Percentiles rank a stretch among this genome's conserved stretches.
phyloP scores from a whole-genome alignment of 805 yeast genomes.

The Starmerella cellae region DNA sequence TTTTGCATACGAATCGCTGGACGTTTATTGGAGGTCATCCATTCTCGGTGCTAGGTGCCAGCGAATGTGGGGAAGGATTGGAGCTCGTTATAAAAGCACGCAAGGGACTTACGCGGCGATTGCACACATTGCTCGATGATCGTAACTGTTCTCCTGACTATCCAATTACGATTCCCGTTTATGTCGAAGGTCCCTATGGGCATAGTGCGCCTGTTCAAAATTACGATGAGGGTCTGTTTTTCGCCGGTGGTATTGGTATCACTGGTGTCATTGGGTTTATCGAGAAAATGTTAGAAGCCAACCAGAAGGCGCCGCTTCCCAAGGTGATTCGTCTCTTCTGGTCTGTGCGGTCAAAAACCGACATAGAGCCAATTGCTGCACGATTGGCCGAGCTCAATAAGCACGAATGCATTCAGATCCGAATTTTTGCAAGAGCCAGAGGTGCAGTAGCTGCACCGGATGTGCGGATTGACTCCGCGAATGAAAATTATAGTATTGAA shows the following conservation, averaged over 20 bases:
- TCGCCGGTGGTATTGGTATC: conserved; percentile 57
- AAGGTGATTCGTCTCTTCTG: conserved; percentile 23
- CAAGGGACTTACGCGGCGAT: conserved; percentile 38
- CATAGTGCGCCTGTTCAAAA: conserved; percentile 35
- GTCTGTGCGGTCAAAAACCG: conserved; percentile 23
- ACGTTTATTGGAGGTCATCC: conserved; percentile 60
- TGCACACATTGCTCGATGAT: conserved; percentile 28
- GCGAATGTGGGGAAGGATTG: conserved; percentile 32
- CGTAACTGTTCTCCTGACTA: conserved; percentile 25
- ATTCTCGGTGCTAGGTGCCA: conserved; percentile 39
- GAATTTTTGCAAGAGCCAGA: conserved; percentile 12
- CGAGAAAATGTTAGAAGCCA: conserved; percentile 20
- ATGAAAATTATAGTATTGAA: too few relatives aligned
- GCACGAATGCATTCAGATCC: conserved; percentile 13
- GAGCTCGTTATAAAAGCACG: conserved; percentile 40
- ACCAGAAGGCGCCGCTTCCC: conserved; percentile 7
- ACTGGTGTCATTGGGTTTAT: conserved; percentile 44
- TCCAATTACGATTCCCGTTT: conserved; percentile 31
- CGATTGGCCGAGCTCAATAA: conserved; percentile 14
- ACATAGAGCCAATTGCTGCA: conserved; percentile 23
- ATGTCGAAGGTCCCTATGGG: conserved; percentile 55
- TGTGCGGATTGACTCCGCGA: too few relatives aligned
- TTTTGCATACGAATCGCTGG: conserved; percentile 36
- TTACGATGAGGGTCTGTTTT: conserved; percentile 36
- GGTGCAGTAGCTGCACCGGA: too few relatives aligned